phyloP scores from a whole-genome alignment of 2,329 filamentous ascomycete genomes.

The Curvularia hawaiiensis region DNA sequence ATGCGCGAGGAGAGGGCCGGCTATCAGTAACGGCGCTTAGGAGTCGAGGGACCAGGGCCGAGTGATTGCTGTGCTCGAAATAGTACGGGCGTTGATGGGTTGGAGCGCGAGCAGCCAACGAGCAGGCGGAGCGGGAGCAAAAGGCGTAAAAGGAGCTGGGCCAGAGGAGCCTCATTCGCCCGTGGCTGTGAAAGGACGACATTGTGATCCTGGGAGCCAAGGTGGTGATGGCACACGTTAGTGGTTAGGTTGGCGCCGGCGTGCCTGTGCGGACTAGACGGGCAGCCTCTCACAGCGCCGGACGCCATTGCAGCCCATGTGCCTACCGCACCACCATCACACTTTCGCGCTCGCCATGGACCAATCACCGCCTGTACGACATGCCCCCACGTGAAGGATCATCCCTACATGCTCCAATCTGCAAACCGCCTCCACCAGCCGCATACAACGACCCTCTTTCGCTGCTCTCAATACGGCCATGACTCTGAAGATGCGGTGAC shows the following conservation, averaged over 20 bases:
- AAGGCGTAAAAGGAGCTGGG: conserved; percentile 45
- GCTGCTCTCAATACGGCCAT: conserved; percentile 1
- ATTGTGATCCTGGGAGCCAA: conserved; percentile 41
- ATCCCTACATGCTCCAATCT: conserved; percentile 18
- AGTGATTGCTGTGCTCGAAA: conserved; percentile 44
- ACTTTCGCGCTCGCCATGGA: conserved; percentile 16
- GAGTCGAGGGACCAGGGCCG: conserved; percentile 26
- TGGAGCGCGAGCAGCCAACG: too few species aligned
- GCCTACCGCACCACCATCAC: conserved; percentile 33
- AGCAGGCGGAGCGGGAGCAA: conserved; percentile 9
- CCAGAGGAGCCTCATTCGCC: conserved; percentile 36
- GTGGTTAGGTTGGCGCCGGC: conserved; percentile 43
- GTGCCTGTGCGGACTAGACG: conserved; percentile 42
- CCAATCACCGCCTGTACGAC: conserved; percentile 29
- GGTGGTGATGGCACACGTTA: conserved; percentile 36
- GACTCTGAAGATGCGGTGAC: conserved; percentile 24
- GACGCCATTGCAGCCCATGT: conserved; percentile 21
- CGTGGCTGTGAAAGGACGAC: conserved; percentile 29
- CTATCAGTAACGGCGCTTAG: conserved; percentile 49
- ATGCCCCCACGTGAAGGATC: conserved; percentile 34
- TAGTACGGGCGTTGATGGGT: conserved; percentile 38
- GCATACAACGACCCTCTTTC: conserved; percentile 24
- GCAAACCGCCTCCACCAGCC: conserved; percentile 15
- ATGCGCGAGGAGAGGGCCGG: conserved; percentile 39
- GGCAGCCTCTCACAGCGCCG: conserved; percentile 35